A percentile compares a stretch with the other conserved stretches of the same genome.
Conservation (phyloP, 768 basidiomycete genomes). For the Boletus eberwhitei region DNA sequence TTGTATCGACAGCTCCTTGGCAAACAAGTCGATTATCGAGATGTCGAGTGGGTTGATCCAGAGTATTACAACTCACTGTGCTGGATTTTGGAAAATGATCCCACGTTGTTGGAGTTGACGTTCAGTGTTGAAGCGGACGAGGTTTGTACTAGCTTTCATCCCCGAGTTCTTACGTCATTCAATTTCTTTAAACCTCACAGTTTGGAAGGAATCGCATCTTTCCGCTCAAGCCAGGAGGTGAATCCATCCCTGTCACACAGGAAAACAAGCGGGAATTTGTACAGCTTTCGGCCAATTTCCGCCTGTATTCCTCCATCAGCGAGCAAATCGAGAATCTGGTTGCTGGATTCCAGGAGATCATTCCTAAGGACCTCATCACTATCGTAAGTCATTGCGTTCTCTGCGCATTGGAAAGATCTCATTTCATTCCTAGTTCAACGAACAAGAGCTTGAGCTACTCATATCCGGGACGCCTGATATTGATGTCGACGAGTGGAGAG, state of each 20-base stretch:
- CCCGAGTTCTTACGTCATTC: not conserved
- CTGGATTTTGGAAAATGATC: slow-evolving; percentile 98
- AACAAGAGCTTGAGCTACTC: slow-evolving; percentile 89
- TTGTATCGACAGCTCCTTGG: slow-evolving; percentile 93
- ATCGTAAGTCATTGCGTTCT: slow-evolving; percentile 57
- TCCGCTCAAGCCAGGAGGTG: slow-evolving; percentile 82
- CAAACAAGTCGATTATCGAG: slow-evolving; percentile 91
- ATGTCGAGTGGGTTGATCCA: slow-evolving; percentile 97
- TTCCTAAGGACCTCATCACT: slow-evolving; percentile 91
- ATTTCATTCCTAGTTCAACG: slow-evolving; percentile 67
- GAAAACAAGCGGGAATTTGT: slow-evolving; percentile 98
- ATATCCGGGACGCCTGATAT: slow-evolving; percentile 99
- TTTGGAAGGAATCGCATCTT: slow-evolving; percentile 91
- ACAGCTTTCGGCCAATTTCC: slow-evolving; percentile 90
- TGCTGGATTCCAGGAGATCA: slow-evolving; percentile 94
- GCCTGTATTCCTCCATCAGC: slow-evolving; percentile 90
- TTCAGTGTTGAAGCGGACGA: slow-evolving; percentile 97
- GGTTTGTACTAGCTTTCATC: slow-evolving; percentile 34
- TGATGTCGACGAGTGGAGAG: slow-evolving; percentile 96
- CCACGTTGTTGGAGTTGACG: slow-evolving; percentile 78
- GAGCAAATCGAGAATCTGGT: slow-evolving; percentile 91
- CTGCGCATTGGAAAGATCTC: not conserved
- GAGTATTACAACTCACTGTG: slow-evolving; percentile 97
- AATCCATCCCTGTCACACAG: slow-evolving; percentile 82
- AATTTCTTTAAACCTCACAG: slow-evolving; percentile 33